phyloP scores from a whole-genome alignment of 495 filamentous ascomycete species.

The Pseudevernia furfuracea region DNA sequence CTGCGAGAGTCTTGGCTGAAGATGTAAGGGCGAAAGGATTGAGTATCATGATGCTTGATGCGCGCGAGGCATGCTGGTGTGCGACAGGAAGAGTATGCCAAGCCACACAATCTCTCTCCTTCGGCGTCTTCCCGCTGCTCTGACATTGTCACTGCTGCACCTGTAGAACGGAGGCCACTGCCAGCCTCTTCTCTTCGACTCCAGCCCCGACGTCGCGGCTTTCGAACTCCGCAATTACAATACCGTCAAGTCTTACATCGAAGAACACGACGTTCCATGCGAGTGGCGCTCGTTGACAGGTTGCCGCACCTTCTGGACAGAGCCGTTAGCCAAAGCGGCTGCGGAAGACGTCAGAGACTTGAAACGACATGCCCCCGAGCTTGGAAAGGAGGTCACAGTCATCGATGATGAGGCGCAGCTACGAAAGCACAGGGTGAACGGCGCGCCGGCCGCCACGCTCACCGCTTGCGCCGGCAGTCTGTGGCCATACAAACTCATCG shows the following conservation, averaged over 20 bases:
- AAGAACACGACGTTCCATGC: constrained; percentile 48
- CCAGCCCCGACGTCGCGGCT: constrained; percentile 41
- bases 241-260: constrained; percentile 46
- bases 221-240: constrained; percentile 59
- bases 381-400: constrained; percentile 31
- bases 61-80: constrained; percentile 69
- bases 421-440: constrained; percentile 34
- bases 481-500: constrained; percentile 79
- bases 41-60: constrained; percentile 66
- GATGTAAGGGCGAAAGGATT: constrained; percentile 31
- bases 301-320: constrained; percentile 47
- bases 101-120: not conserved
- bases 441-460: constrained; percentile 38
- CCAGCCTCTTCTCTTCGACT: constrained; percentile 52
- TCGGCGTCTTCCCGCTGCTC: not conserved
- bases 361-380: constrained; percentile 41
- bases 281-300: constrained; percentile 48
- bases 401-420: constrained; percentile 30
- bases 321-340: constrained; percentile 40
- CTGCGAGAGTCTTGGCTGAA: constrained; percentile 54
- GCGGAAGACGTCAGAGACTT: constrained; percentile 37
- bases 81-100: constrained; percentile 56
- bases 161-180: constrained; percentile 66
- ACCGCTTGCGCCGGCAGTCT: constrained; percentile 41
- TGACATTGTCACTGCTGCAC: not conserved